phyloP scores from a whole-genome alignment of 2,329 filamentous ascomycete genomes.

The Aspergillus ochraceoroseus region DNA sequence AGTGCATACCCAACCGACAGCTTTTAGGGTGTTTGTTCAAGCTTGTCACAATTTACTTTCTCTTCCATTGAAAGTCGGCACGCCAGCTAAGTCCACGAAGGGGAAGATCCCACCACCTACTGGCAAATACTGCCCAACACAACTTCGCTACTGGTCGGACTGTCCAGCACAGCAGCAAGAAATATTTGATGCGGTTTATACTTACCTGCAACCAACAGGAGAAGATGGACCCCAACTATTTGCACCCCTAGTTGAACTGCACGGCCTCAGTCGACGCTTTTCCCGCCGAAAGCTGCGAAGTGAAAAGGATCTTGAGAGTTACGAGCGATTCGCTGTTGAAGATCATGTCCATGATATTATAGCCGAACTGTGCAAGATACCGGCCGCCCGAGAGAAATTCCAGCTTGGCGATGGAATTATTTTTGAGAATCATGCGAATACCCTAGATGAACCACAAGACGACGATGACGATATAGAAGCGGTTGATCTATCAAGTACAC shows the following conservation, averaged over 20 bases:
- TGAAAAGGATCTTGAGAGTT: slow-evolving; percentile 18
- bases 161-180: slow-evolving; percentile 18
- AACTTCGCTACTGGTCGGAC: slow-evolving; percentile 21
- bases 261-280: slow-evolving; percentile 12
- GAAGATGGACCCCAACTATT: slow-evolving; percentile 8
- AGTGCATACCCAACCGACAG: slow-evolving; percentile 16
- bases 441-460: slow-evolving; percentile 17
- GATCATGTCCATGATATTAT: slow-evolving; percentile 24
- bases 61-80: slow-evolving; percentile 13
- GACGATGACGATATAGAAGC: too few relatives aligned
- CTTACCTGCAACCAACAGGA: slow-evolving; percentile 16
- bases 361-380: slow-evolving; percentile 22
- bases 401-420: slow-evolving; percentile 18
- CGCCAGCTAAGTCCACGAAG: slow-evolving; percentile 21
- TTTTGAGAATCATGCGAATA: slow-evolving; percentile 23
- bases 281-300: slow-evolving; percentile 14
- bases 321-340: slow-evolving; percentile 24
- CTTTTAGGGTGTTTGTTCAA: slow-evolving; percentile 21
- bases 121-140: slow-evolving; percentile 24
- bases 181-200: slow-evolving; percentile 21
- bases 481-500: slow-evolving; percentile 8
- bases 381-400: slow-evolving; percentile 20
- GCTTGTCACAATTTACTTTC: slow-evolving; percentile 22
- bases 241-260: slow-evolving; percentile 12
- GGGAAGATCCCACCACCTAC: slow-evolving; percentile 20